phyloP scores from a whole-genome alignment of 805 yeast genomes.

The Yamadazyma philogaea region DNA sequence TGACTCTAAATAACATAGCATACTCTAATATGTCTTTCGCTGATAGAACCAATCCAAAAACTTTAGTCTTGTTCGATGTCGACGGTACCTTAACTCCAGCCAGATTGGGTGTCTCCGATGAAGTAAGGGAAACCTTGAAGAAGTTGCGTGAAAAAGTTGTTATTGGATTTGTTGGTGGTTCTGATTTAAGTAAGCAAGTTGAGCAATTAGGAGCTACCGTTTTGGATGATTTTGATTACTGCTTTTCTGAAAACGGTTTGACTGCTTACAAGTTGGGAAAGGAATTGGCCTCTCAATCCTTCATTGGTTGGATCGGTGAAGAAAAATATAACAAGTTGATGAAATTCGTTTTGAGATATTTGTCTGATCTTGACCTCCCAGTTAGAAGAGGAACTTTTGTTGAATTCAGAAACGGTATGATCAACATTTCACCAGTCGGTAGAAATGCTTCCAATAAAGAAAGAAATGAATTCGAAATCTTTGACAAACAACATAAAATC shows the following conservation, averaged over 20 bases:
- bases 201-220: conserved; percentile 90
- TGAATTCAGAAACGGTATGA: conserved; percentile 99
- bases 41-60: conserved; percentile 77
- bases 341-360: conserved; percentile 79
- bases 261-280: conserved; percentile 94
- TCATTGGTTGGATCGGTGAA: conserved; percentile 94
- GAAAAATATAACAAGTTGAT: conserved; percentile 87
- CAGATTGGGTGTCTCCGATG: conserved; percentile 72
- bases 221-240: conserved; percentile 82
- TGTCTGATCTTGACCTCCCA: conserved; percentile 85
- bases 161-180: conserved; percentile 97
- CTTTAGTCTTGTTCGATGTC: conserved; percentile 91
- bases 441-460: conserved; percentile 95
- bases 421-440: conserved; percentile 96
- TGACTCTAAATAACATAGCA: neutral
- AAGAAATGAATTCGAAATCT: conserved; percentile 88
- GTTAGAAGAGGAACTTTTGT: conserved; percentile 97
- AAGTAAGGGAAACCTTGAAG: conserved; percentile 67
- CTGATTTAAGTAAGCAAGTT: conserved; percentile 88
- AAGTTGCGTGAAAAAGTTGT: conserved; percentile 88
- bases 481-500: conserved; percentile 73
- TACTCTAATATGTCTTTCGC: conserved; percentile 51
- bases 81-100: conserved; percentile 99
- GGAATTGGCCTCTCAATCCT: conserved; percentile 87
- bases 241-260: conserved; percentile 96